Evolutionary conservation across 192 early-diverging fungal genomes (phyloP), one percentile per base, ranked within the genome.

Genomic region (Entomortierella parvispora): DNA sequence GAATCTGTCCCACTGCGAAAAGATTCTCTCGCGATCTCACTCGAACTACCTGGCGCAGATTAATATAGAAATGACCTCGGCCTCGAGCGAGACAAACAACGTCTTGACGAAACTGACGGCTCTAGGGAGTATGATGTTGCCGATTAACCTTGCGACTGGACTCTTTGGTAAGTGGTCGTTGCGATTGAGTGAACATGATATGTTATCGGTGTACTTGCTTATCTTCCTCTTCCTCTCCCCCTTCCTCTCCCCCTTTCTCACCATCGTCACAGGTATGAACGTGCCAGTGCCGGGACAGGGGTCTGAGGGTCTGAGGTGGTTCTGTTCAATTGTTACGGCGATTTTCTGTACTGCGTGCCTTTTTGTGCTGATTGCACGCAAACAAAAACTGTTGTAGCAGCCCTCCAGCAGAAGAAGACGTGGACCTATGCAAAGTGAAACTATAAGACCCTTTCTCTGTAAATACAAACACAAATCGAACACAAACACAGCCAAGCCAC

Each of bases 71-170:
- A 83, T 92, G 58, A 90, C 90, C 4, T 84, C 86, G 55, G 84
- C 90, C 2, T 89, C 91, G 32, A 95, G 95, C 82, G 68, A 87
- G 20, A 97, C 95, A 6, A 96, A 94, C 59, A 91, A 93, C 43
- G 94, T 94, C 0, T 92, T 98, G 23, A 91, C 93, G 52, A 89
- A 91, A 60, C 87, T 99, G 74, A 96, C 96, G 2, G 92, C 93
- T 6, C 57, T 98, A 49, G 97, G 94, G 0, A 90, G 89, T 29
- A 93, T 99, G 32, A 76, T 99, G 22, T 87, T 99, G 23, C 97
- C 97, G 15, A 78, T 98, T 59, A 96, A 96, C 65, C 79, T 98
- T 56, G 85, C 96, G 28, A 95, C 96, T 0, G 95, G 81, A 71
- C 65, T 83, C 12, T 83, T 76, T n/a, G n/a, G n/a, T n/a, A n/a